Evolutionary conservation across 768 basidiomycete species (phyloP).

Genomic region (Termitomyces sp.): DNA sequence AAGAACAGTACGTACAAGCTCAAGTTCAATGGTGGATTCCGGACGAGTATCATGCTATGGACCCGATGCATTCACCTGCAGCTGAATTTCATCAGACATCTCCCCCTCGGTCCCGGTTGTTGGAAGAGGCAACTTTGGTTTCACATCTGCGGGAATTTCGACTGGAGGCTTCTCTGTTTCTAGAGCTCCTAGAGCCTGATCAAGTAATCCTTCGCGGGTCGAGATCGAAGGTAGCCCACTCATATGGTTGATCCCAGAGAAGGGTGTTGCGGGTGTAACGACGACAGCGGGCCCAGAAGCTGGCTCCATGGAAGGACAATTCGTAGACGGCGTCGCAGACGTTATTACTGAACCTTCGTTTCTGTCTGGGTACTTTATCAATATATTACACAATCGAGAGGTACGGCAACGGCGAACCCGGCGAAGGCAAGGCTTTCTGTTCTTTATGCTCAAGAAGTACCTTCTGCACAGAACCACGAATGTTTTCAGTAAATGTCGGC

Average conservation of each 20-base stretch:
- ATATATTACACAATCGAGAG: constrained; percentile 5
- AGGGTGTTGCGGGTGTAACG: constrained; percentile 8
- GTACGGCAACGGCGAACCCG: constrained; percentile 13
- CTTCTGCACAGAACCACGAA: constrained; percentile 38
- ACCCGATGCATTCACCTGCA: neutral
- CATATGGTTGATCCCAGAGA: neutral
- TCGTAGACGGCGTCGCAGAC: constrained; percentile 9
- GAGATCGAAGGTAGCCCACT: constrained; percentile 13
- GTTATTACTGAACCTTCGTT: constrained; percentile 9
- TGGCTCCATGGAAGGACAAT: constrained; percentile 8
- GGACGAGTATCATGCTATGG: neutral
- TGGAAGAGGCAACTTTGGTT: constrained; percentile 4
- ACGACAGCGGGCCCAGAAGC: constrained; percentile 5
- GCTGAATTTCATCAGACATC: constrained; percentile 12
- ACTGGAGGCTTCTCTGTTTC: constrained; percentile 9
- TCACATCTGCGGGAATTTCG: neutral
- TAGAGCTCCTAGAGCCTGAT: constrained; percentile 7
- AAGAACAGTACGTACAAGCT: constrained; percentile 1
- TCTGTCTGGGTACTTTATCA: constrained; percentile 13
- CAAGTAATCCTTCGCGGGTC: constrained; percentile 5
- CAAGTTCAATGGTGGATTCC: neutral
- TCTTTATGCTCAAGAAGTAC: constrained; percentile 39
- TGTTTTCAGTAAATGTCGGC: constrained; percentile 34
- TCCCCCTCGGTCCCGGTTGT: constrained; percentile 13
- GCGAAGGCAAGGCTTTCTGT: constrained; percentile 12